A percentile compares a stretch with the other conserved stretches of the same genome.
These are phyloP conservation scores for Backusella liffmaniae DNA, from an alignment of 192 early-diverging fungal species.

Conservation along the genomic window DNA sequence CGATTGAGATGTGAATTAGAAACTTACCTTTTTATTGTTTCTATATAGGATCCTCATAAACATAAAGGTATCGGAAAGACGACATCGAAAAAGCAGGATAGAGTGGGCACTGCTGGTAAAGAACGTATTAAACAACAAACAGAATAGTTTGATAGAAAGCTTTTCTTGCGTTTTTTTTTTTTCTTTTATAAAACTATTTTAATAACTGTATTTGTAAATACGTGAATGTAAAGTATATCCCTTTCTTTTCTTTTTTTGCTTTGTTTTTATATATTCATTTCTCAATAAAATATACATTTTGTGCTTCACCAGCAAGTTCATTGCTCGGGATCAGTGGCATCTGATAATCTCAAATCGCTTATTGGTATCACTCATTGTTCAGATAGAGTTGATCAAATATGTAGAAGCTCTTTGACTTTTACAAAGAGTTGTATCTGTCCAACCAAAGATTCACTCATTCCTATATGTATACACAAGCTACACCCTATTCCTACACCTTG, in stretches of 20 bases:
- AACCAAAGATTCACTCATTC: no score
- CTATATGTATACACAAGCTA: no score
- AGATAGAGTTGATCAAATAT: no score
- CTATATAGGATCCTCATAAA: slow-evolving; percentile 32
- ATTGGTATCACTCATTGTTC: no score
- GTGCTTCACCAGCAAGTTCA: no score
- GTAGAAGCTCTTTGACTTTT: no score
- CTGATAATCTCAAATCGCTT: no score
- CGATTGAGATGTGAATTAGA: no score
- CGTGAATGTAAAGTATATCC: not conserved
- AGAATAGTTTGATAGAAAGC: not conserved
- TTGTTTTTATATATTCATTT: not conserved
- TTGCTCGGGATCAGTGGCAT: no score
- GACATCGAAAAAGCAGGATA: slow-evolving; percentile 31
- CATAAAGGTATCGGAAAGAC: slow-evolving; percentile 27
- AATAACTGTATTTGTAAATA: not conserved
- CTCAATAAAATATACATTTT: not conserved
- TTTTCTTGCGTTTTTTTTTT: slow-evolving; percentile 3
- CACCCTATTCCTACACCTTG: no score
- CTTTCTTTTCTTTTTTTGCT: not conserved
- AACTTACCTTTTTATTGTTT: no score
- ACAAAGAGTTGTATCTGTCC: no score
- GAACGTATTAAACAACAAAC: not conserved
- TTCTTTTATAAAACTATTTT: not conserved
- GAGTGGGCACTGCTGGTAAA: slow-evolving; percentile 28